phyloP scores from a whole-genome alignment of 176 grass and related monocot genomes.

The Aegilops tauschii region DNA sequence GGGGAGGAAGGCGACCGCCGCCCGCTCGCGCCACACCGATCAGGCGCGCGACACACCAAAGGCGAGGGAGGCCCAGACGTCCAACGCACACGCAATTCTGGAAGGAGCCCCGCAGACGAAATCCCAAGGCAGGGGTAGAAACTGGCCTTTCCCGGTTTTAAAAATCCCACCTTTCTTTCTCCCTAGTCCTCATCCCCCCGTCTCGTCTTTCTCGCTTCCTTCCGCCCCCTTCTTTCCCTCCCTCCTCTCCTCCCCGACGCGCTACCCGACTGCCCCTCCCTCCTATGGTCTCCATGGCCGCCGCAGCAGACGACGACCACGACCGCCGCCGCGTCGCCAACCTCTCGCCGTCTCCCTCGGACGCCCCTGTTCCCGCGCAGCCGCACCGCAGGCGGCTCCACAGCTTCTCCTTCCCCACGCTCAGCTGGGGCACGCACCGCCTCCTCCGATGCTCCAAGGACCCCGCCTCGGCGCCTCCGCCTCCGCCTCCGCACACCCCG shows the following conservation, averaged over 20 bases:
- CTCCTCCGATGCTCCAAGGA: slow-evolving; percentile 59
- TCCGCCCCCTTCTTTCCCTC: slow-evolving; percentile 7
- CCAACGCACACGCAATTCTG: background rate
- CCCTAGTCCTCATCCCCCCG: background rate
- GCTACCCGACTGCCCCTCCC: background rate
- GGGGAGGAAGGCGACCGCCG: background rate
- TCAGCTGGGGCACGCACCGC: slow-evolving; percentile 65
- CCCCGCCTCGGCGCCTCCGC: background rate
- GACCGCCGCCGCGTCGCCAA: background rate
- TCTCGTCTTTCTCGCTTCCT: background rate
- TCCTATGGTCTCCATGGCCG: slow-evolving; percentile 53
- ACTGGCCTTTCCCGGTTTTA: slow-evolving; percentile 4
- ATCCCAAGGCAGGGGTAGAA: background rate
- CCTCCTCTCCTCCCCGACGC: background rate
- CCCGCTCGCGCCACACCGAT: background rate
- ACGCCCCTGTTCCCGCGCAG: background rate
- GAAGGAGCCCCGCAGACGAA: background rate
- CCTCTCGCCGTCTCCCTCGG: background rate
- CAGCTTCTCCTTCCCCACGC: slow-evolving; percentile 50
- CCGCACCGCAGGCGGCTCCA: slow-evolving; percentile 37
- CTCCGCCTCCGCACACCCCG: background rate
- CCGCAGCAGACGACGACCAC: slow-evolving; percentile 15
- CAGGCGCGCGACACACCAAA: background rate
- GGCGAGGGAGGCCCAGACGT: background rate
- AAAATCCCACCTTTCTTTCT: slow-evolving; percentile 20